phyloP scores from a whole-genome alignment of 805 yeast species.

The Lachancea dasiensis region DNA sequence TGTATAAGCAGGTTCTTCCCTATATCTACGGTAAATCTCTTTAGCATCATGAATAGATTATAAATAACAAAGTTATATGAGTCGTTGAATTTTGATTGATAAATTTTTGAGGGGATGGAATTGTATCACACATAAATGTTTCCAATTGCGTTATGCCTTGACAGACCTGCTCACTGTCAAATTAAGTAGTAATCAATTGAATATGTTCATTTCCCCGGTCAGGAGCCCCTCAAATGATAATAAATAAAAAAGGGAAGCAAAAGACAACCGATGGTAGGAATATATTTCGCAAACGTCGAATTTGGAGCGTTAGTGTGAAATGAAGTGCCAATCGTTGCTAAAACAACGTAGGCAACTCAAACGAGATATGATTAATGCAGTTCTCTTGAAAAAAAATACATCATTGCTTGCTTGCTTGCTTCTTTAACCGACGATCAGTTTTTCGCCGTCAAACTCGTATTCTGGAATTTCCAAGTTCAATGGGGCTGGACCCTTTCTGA shows the following conservation, averaged over 20 bases:
- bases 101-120: not conserved
- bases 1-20: not conserved
- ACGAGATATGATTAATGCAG: not conserved
- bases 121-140: not conserved
- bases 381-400: not conserved
- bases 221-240: not conserved
- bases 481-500: conserved; percentile 99
- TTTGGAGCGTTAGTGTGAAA: no score
- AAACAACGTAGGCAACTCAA: not conserved
- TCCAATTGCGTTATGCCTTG: not conserved
- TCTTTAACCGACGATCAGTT: conserved; percentile 81
- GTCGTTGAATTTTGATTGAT: conserved; percentile 5
- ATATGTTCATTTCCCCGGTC: conserved; percentile 5
- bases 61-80: conserved; percentile 10
- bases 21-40: conserved; percentile 1
- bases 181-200: conserved; percentile 1
- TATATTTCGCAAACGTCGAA: no score
- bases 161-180: no score
- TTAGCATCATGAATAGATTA: conserved; percentile 10
- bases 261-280: conserved; percentile 1
- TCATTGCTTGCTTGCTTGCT: no score
- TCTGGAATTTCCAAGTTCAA: conserved; percentile 94
- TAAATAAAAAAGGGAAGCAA: conserved; percentile 6
- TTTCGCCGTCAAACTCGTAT: conserved; percentile 80
- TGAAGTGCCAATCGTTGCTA: not conserved